Evolutionary conservation across 345 rosid genomes (phyloP).

Genomic region (Citropsis articulata): DNA sequence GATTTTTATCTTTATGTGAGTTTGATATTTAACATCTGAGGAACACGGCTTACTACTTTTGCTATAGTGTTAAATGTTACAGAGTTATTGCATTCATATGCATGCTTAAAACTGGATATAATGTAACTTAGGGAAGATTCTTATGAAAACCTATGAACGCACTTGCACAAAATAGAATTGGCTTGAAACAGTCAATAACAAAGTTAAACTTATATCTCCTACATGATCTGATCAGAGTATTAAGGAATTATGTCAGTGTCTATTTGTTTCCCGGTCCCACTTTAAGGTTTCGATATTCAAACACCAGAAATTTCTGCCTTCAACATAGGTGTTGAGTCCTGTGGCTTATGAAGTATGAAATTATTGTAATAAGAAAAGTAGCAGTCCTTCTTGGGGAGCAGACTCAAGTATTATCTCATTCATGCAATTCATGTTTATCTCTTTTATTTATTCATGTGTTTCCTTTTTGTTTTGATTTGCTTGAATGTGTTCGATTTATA

Average conservation of each 20-base stretch:
- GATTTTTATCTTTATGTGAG: neutral
- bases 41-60: neutral
- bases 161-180: conserved; percentile 1
- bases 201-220: neutral
- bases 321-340: neutral
- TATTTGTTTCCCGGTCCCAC: neutral
- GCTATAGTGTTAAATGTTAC: neutral
- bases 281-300: neutral
- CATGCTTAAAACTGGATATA: neutral
- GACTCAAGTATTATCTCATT: neutral
- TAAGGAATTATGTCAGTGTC: neutral
- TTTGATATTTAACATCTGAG: neutral
- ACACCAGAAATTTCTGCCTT: neutral
- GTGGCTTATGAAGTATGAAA: neutral
- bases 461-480: neutral
- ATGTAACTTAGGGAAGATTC: neutral
- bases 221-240: neutral
- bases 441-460: neutral
- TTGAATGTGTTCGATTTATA: neutral
- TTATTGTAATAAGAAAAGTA: neutral
- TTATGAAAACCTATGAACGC: neutral
- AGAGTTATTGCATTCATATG: neutral
- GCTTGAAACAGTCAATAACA: neutral
- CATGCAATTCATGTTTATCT: conserved; percentile 3
- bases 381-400: neutral